A percentile compares a stretch with the other conserved stretches of the same genome.
phyloP scores from a whole-genome alignment of 257 asterid species.

The Ballota nigra region DNA sequence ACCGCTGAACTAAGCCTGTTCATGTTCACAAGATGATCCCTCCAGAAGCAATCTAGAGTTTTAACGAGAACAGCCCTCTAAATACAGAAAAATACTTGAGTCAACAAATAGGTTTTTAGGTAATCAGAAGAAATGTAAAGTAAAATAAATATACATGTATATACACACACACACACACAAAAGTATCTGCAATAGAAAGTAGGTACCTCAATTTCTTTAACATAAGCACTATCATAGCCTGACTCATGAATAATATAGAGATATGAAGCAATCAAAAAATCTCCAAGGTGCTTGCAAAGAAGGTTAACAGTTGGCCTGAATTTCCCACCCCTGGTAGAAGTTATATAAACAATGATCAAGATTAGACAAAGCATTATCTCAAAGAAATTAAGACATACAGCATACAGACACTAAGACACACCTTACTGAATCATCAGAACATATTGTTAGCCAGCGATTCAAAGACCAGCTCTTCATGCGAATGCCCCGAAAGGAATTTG shows the following conservation, averaged over 20 bases:
- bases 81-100: constrained; percentile 15
- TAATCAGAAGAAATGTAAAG: not conserved
- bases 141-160: not conserved
- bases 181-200: not conserved
- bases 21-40: constrained; percentile 99
- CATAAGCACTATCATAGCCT: constrained; percentile 66
- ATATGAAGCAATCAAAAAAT: constrained; percentile 83
- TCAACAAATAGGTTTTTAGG: not conserved
- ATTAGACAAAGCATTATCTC: constrained; percentile 15
- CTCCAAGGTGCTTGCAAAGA: constrained; percentile 97
- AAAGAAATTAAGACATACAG: not conserved
- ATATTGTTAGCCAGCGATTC: constrained; percentile 87
- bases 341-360: constrained; percentile 19
- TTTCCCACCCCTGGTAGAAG: constrained; percentile 61
- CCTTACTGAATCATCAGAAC: constrained; percentile 82
- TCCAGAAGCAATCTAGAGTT: constrained; percentile 95
- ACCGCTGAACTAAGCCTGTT: constrained; percentile 96
- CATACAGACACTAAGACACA: constrained; percentile 29
- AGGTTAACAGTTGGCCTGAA: constrained; percentile 66
- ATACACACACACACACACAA: not conserved
- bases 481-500: constrained; percentile 79
- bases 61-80: constrained; percentile 90
- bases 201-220: constrained; percentile 86
- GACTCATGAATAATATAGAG: constrained; percentile 75
- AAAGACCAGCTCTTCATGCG: constrained; percentile 72